Percentiles rank a stretch among this genome's conserved stretches.
Conservation (phyloP, 2,329 filamentous ascomycete species). For the Talaromyces atroroseus region DNA sequence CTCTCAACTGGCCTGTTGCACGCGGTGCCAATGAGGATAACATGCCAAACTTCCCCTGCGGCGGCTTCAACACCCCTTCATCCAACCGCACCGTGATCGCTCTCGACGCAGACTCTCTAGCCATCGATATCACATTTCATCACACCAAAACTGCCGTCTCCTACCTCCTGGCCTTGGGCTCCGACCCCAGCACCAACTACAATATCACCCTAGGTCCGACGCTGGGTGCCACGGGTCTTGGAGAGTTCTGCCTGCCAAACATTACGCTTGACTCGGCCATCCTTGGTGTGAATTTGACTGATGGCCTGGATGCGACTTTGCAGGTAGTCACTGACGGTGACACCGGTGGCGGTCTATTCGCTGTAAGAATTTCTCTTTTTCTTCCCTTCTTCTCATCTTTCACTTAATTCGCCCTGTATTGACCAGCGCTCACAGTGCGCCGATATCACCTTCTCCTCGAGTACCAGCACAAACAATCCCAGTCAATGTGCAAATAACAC, state of each 20-base stretch:
- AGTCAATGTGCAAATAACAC: constrained; percentile 56
- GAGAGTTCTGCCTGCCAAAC: constrained; percentile 61
- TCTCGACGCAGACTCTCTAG: constrained; percentile 43
- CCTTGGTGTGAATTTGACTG: constrained; percentile 44
- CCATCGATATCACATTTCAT: constrained; percentile 48
- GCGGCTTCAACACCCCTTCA: constrained; percentile 41
- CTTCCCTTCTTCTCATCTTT: constrained; percentile 5
- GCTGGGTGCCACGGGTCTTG: constrained; percentile 56
- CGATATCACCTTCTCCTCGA: constrained; percentile 62
- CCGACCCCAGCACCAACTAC: constrained; percentile 55
- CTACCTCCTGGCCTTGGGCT: constrained; percentile 50
- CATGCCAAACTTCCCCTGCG: constrained; percentile 46
- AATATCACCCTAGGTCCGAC: constrained; percentile 62
- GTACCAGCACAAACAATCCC: constrained; percentile 39
- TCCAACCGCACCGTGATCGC: constrained; percentile 46
- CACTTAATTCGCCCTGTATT: neutral
- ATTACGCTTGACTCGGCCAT: constrained; percentile 37
- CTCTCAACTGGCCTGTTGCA: constrained; percentile 47
- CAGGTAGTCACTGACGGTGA: constrained; percentile 64
- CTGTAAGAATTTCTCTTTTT: constrained; percentile 39
- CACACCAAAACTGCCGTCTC: constrained; percentile 50
- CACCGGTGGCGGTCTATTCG: constrained; percentile 59
- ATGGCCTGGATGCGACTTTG: constrained; percentile 60
- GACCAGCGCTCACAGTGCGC: constrained; percentile 51
- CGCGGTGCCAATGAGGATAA: constrained; percentile 48